Percentiles rank a stretch among this genome's conserved stretches.
phyloP scores from a whole-genome alignment of 495 filamentous ascomycete species.

The Alectoria sarmentosa region DNA sequence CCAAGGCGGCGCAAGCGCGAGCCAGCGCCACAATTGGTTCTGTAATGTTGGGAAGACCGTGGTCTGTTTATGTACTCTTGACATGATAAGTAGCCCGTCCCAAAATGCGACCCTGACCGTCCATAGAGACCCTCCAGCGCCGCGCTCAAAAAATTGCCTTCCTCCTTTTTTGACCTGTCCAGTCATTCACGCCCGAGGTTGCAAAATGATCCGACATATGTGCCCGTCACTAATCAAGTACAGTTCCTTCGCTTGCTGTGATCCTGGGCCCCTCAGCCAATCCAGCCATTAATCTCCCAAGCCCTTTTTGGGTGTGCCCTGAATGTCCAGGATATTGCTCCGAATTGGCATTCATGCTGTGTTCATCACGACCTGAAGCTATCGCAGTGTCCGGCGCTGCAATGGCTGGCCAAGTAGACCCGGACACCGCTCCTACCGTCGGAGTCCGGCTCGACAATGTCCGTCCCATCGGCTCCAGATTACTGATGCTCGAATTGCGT shows the following conservation, averaged over 20 bases:
- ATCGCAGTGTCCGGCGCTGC: constrained; percentile 5
- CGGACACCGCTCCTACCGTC: constrained; percentile 11
- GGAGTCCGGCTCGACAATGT: constrained; percentile 15
- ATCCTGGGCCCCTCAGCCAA: constrained; percentile 20
- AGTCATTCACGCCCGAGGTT: not conserved
- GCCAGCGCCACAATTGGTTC: not conserved
- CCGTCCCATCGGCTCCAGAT: constrained; percentile 25
- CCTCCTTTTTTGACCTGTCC: too few relatives aligned
- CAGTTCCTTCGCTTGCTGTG: not conserved
- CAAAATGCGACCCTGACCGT: not conserved
- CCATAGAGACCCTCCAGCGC: not conserved
- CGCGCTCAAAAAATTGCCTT: constrained; percentile 5
- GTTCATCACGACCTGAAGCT: constrained; percentile 17
- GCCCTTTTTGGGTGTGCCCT: constrained; percentile 8
- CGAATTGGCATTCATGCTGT: not conserved
- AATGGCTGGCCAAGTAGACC: not conserved
- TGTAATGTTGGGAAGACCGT: not conserved
- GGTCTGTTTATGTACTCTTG: not conserved
- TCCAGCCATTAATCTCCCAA: constrained; percentile 26
- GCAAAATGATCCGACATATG: not conserved
- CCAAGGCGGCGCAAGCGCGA: not conserved
- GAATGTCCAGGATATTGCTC: constrained; percentile 14
- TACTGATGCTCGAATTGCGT: constrained; percentile 47
- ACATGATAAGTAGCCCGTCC: too few relatives aligned
- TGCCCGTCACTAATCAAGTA: not conserved